phyloP scores from a whole-genome alignment of 441 rosid genomes.

The Adansonia madagascariensis region DNA sequence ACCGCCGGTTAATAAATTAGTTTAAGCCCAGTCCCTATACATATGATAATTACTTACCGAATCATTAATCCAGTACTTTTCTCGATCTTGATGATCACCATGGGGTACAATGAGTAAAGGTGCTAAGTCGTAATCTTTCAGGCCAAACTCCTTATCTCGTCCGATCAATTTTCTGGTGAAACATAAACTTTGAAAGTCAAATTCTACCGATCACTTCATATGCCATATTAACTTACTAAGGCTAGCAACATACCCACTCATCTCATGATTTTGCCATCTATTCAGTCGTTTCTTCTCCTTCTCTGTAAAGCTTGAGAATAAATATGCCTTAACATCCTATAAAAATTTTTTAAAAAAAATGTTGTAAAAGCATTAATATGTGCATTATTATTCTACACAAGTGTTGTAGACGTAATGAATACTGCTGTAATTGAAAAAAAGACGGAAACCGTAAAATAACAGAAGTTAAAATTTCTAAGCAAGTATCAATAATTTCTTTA shows the following conservation, averaged over 20 bases:
- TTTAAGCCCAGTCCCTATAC: not conserved
- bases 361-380: not conserved
- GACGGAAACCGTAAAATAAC: too few species aligned
- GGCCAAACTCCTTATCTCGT: too few species aligned
- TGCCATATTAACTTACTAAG: too few species aligned
- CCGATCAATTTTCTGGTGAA: too few species aligned
- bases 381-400: too few species aligned
- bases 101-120: not conserved
- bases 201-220: not conserved
- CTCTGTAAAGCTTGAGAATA: not conserved
- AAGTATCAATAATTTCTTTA: too few species aligned
- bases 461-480: too few species aligned
- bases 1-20: not conserved
- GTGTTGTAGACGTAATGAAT: too few species aligned
- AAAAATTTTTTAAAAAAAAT: not conserved
- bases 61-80: not conserved
- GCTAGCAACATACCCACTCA: conserved; percentile 4
- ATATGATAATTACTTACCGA: not conserved
- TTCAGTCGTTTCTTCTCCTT: not conserved
- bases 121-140: too few species aligned
- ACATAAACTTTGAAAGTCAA: not conserved
- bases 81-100: not conserved
- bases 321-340: not conserved
- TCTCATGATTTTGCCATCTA: not conserved
- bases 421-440: too few species aligned